These are phyloP conservation scores for Thymus quinquecostatus DNA, from an alignment of 257 asterid species.

Conservation along the genomic window DNA sequence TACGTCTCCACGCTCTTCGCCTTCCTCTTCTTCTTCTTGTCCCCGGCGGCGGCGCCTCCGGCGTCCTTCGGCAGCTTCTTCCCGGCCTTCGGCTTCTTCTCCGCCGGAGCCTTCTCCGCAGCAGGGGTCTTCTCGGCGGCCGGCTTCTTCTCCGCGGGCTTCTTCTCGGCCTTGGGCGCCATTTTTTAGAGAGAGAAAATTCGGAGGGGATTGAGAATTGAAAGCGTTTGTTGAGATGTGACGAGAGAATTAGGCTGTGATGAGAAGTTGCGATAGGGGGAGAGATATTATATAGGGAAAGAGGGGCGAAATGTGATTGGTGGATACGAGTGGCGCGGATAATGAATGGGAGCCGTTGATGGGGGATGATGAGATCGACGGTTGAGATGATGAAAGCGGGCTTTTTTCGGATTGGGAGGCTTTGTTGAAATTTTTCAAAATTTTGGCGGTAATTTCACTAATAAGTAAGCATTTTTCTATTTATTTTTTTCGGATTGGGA, in stretches of 20 bases:
- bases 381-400: not conserved
- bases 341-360: slow-evolving; percentile 6
- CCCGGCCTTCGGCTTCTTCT: slow-evolving; percentile 15
- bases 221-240: too few relatives aligned
- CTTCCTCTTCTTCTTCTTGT: slow-evolving; percentile 30
- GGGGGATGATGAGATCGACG: not conserved
- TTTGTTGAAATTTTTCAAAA: not conserved
- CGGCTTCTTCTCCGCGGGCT: too few relatives aligned
- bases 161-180: slow-evolving; percentile 10
- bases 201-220: not conserved
- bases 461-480: too few relatives aligned
- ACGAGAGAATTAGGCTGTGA: not conserved
- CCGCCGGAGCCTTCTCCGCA: too few relatives aligned
- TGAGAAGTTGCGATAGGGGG: not conserved
- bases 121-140: too few relatives aligned
- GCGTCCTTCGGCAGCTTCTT: slow-evolving; percentile 33
- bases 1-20: slow-evolving; percentile 58
- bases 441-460: not conserved
- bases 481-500: too few relatives aligned
- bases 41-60: slow-evolving; percentile 11
- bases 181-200: not conserved
- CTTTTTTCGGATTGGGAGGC: not conserved
- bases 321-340: slow-evolving; percentile 17
- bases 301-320: slow-evolving; percentile 17
- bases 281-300: slow-evolving; percentile 13